phyloP scores from a whole-genome alignment of 768 basidiomycete genomes.

The Kwoniella dejecticola region DNA sequence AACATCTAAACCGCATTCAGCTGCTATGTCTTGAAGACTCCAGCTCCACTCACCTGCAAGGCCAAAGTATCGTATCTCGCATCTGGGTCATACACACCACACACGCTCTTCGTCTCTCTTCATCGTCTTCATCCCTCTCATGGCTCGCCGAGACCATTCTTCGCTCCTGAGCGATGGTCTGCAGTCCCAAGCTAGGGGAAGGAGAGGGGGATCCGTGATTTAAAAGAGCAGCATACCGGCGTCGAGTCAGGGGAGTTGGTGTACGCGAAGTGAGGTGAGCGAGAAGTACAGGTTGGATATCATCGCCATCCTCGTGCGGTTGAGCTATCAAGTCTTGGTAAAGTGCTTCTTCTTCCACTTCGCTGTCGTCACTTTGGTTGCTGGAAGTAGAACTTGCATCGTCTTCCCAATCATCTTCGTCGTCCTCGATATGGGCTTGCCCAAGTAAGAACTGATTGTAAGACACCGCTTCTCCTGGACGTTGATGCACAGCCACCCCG shows the following conservation, averaged over 20 bases:
- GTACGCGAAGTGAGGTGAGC: constrained; percentile 44
- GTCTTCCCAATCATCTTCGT: constrained; percentile 43
- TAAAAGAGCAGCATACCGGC: constrained; percentile 40
- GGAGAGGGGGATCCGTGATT: constrained; percentile 19
- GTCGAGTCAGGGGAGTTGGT: constrained; percentile 37
- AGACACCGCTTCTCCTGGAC: constrained; percentile 1
- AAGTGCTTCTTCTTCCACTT: constrained; percentile 24
- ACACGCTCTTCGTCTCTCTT: constrained; percentile 40
- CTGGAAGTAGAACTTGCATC: constrained; percentile 23
- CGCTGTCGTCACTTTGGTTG: constrained; percentile 12
- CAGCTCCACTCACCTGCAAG: constrained; percentile 34
- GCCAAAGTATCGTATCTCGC: constrained; percentile 51
- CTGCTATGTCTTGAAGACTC: background rate
- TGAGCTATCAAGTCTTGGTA: constrained; percentile 32
- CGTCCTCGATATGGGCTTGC: constrained; percentile 41
- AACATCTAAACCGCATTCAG: constrained; percentile 22
- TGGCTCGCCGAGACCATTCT: constrained; percentile 17
- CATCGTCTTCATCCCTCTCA: constrained; percentile 33
- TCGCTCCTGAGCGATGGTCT: constrained; percentile 25
- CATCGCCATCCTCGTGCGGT: constrained; percentile 15
- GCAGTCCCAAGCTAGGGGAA: constrained; percentile 8
- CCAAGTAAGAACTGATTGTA: constrained; percentile 38
- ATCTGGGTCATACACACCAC: constrained; percentile 49
- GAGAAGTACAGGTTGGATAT: constrained; percentile 46
- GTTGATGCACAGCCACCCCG: constrained; percentile 6